Evolutionary conservation across 1,284 basidiomycete species (phyloP).

Genomic region (Amylostereum chailletii): DNA sequence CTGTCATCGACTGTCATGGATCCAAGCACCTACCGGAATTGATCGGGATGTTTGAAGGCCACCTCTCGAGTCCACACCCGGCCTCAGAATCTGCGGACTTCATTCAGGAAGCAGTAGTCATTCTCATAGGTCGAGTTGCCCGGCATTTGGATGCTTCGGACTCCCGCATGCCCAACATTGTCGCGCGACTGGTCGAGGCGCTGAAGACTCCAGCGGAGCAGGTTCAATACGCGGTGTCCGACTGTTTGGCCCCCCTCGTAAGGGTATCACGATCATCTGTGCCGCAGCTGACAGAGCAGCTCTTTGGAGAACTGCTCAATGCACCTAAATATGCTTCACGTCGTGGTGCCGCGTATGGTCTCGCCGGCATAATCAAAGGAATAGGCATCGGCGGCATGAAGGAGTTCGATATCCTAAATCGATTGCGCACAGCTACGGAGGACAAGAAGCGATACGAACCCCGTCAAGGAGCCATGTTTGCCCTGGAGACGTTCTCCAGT

Average conservation of each 20-base stretch:
- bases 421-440: conserved; percentile 72
- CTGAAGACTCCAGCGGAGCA: conserved; percentile 94
- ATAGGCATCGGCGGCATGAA: conserved; percentile 82
- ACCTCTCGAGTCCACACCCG: conserved; percentile 56
- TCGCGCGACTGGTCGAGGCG: conserved; percentile 86
- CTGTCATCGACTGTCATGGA: conserved; percentile 83
- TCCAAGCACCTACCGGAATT: conserved; percentile 65
- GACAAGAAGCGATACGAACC: conserved; percentile 87
- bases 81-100: conserved; percentile 74
- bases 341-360: conserved; percentile 92
- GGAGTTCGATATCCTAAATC: conserved; percentile 73
- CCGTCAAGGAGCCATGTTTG: conserved; percentile 93
- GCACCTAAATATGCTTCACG: conserved; percentile 86
- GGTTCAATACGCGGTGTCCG: conserved; percentile 94
- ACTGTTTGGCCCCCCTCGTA: conserved; percentile 87
- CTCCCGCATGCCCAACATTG: conserved; percentile 72
- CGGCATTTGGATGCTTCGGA: conserved; percentile 79
- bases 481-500: conserved; percentile 85
- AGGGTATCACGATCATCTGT: conserved; percentile 60
- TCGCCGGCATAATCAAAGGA: conserved; percentile 90
- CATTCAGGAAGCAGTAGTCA: conserved; percentile 92
- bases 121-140: conserved; percentile 91
- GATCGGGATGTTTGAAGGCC: conserved; percentile 80
- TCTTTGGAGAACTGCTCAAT: conserved; percentile 72
- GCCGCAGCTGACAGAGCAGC: conserved; percentile 64